These are phyloP conservation scores for Arthrobotrys sinensis DNA, from an alignment of 2,329 filamentous ascomycete species.

Conservation along the genomic window DNA sequence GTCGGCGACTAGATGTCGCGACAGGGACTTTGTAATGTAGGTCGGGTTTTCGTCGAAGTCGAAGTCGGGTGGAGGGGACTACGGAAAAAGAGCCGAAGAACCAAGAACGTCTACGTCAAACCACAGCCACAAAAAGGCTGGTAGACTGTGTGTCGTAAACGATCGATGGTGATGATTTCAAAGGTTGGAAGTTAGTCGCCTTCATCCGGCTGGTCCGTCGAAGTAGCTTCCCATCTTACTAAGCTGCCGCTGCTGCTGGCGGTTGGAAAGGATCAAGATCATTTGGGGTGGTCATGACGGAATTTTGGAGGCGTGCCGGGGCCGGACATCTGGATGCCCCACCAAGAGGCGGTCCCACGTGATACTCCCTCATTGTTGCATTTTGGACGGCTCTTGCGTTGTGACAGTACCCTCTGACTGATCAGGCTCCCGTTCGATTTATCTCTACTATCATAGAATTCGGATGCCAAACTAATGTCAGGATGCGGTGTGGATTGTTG, in stretches of 20 bases:
- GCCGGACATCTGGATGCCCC: slow-evolving; percentile 22
- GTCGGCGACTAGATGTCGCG: background rate
- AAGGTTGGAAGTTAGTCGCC: slow-evolving; percentile 3
- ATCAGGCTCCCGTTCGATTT: no score
- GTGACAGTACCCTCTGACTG: no score
- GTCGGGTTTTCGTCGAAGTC: background rate
- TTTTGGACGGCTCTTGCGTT: background rate
- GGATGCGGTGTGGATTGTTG: no score
- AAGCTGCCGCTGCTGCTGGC: slow-evolving; percentile 5
- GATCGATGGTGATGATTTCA: background rate
- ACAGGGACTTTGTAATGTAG: background rate
- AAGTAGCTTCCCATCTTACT: slow-evolving; percentile 39
- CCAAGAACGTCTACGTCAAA: background rate
- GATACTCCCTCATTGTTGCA: background rate
- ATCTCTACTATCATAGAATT: no score
- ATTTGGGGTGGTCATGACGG: slow-evolving; percentile 60
- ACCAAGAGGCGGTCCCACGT: slow-evolving; percentile 10
- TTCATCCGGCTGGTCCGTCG: slow-evolving; percentile 38
- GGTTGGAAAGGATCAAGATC: slow-evolving; percentile 25
- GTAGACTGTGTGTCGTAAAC: background rate
- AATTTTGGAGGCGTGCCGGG: slow-evolving; percentile 22
- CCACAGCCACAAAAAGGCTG: background rate
- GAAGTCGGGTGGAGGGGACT: background rate
- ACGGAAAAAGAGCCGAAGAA: background rate
- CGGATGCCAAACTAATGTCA: no score